Base-by-base conservation (phyloP, 345 rosid species). In the Populus tremula region DNA sequence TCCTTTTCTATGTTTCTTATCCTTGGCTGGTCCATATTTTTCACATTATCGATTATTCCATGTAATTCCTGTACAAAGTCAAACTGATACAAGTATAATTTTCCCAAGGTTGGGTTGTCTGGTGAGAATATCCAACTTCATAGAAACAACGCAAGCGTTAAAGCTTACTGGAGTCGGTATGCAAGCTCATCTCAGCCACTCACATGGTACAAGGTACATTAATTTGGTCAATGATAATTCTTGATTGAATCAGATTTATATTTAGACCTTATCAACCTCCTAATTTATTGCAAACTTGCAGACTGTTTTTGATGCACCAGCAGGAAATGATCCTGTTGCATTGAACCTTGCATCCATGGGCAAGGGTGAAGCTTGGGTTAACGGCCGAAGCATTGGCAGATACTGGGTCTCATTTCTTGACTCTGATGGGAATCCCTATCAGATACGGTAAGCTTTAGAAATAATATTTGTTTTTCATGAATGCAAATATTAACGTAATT, bases 291-390 rank as follows among this genome's bases (percentile, higher is more conserved):
- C 43, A 31, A 56, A 54, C 61, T 25, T 12, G 81, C 82, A 92
- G 94, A 84, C 87, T 3, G 9, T 64, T 29, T 90, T 90, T 61
- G 86, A 87, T 67, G 89, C 89, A 7, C 92, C 97, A 23, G 61
- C 73, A 18, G 90, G 91, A 77, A 77, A 69, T 13, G 90, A 88
- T 66, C 88, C 93, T 13, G 83, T 89, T 16, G 86, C 86, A 33
- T 41, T 92, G 81, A 88, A 90, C 85, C 84, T 92, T 56, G 79
- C 74, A 27, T 80, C 90, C 66, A 90, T 92, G 97, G 91, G 94
- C 67, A 89, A 92, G 79, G 97, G 94, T 17, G 91, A 92, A 88
- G 89, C 89, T 68, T 92, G 92, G 91, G 86, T 92, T 69, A 90
- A 90, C 35, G 93, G 93, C 6, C 90, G 83, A 67, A 90, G 92